Conservation (phyloP, 2,329 filamentous ascomycete species). For the Laburnicola sp. region DNA sequence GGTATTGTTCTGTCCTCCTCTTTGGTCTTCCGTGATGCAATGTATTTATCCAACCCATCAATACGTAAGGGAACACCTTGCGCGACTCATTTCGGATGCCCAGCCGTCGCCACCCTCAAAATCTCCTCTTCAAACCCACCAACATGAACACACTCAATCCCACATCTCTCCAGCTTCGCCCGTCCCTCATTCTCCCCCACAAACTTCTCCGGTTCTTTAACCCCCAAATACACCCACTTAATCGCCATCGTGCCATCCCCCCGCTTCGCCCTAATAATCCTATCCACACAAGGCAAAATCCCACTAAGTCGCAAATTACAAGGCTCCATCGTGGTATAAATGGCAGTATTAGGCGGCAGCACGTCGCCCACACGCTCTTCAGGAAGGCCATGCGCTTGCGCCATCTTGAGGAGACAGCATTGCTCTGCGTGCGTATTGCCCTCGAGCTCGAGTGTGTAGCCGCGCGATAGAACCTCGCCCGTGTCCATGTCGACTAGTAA, state of each 20-base stretch:
- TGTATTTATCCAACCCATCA: no score
- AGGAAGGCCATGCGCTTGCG: slow-evolving; percentile 38
- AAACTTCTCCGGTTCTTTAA: slow-evolving; percentile 88
- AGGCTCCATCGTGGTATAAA: slow-evolving; percentile 95
- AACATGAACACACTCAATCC: slow-evolving; percentile 74
- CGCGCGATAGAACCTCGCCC: slow-evolving; percentile 70
- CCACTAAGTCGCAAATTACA: slow-evolving; percentile 75
- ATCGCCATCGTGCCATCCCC: slow-evolving; percentile 61
- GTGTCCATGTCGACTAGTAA: slow-evolving; percentile 67
- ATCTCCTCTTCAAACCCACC: slow-evolving; percentile 79
- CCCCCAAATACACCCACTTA: slow-evolving; percentile 80
- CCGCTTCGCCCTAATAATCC: slow-evolving; percentile 63
- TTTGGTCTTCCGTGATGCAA: no score
- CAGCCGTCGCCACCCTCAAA: slow-evolving; percentile 77
- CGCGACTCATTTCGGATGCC: slow-evolving; percentile 63
- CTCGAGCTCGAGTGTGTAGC: slow-evolving; percentile 85
- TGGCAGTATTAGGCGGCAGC: slow-evolving; percentile 58
- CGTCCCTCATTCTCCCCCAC: slow-evolving; percentile 80
- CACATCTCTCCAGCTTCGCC: slow-evolving; percentile 68
- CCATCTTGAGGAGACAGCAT: slow-evolving; percentile 79
- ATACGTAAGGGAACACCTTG: no score
- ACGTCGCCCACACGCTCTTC: slow-evolving; percentile 60
- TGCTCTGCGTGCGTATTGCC: slow-evolving; percentile 98
- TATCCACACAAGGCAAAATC: slow-evolving; percentile 75
- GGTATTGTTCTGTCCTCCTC: no score